Conservation (phyloP, 441 rosid genomes). For the Melastoma candidum region DNA sequence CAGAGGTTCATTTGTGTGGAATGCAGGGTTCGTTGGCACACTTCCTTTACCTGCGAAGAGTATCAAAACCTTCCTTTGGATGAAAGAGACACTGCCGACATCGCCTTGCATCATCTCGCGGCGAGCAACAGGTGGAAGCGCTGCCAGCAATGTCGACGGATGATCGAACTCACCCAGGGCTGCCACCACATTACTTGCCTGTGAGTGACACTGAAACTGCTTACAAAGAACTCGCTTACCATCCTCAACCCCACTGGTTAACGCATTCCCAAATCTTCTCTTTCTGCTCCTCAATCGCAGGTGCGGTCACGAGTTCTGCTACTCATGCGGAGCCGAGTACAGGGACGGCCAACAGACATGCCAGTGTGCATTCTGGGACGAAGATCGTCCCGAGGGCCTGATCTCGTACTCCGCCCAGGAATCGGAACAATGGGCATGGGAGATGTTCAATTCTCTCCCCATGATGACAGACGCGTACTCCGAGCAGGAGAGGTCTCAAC, state of each 20-base stretch:
- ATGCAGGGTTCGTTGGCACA: conserved; percentile 92
- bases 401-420: conserved; percentile 50
- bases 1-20: conserved; percentile 75
- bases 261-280: background rate
- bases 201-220: conserved; percentile 31
- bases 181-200: conserved; percentile 93
- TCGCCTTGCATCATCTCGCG: conserved; percentile 72
- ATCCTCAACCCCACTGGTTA: background rate
- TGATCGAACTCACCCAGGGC: conserved; percentile 89
- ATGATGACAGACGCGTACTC: conserved; percentile 82
- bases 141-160: conserved; percentile 86
- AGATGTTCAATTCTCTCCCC: conserved; percentile 75
- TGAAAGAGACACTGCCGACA: conserved; percentile 73
- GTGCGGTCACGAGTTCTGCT: conserved; percentile 91
- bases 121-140: conserved; percentile 85
- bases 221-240: background rate
- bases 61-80: conserved; percentile 71
- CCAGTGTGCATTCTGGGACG: conserved; percentile 86
- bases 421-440: conserved; percentile 95
- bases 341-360: conserved; percentile 67
- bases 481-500: conserved; percentile 88
- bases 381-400: conserved; percentile 42
- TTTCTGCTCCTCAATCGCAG: conserved; percentile 25
- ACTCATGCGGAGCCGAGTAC: conserved; percentile 86
- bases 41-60: conserved; percentile 78